These are phyloP conservation scores for Acacia melanoxylon DNA, from an alignment of 306 rosid genomes.

Conservation along the genomic window DNA sequence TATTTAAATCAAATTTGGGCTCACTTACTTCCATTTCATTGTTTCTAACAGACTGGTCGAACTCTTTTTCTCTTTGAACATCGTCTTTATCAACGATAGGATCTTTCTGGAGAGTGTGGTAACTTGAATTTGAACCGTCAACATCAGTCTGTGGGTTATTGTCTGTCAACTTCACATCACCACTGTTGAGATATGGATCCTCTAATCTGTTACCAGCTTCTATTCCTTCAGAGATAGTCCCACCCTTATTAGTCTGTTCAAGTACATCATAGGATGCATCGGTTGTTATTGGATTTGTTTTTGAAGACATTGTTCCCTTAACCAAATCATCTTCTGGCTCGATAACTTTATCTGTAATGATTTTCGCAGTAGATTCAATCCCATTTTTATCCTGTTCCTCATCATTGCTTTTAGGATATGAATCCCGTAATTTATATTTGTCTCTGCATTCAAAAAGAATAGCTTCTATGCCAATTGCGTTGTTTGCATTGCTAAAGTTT, in stretches of 20 bases:
- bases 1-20: conserved; percentile 31
- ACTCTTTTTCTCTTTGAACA: neutral
- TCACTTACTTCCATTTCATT: neutral
- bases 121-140: conserved; percentile 4
- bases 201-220: conserved; percentile 23
- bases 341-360: neutral
- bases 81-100: conserved; percentile 21
- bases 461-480: neutral
- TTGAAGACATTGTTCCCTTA: conserved; percentile 19
- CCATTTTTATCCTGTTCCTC: conserved; percentile 1
- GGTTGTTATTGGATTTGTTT: neutral
- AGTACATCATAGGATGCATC: conserved; percentile 22
- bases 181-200: conserved; percentile 6
- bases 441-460: conserved; percentile 20
- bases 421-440: neutral
- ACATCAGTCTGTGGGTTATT: conserved; percentile 19
- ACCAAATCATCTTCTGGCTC: conserved; percentile 27
- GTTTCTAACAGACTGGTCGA: conserved; percentile 26
- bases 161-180: neutral
- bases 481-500: conserved; percentile 7
- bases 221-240: conserved; percentile 11
- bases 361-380: conserved; percentile 26
- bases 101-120: neutral
- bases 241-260: neutral
- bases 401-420: conserved; percentile 2